phyloP scores from a whole-genome alignment of 768 basidiomycete species.

The Pisolithus microcarpus region DNA sequence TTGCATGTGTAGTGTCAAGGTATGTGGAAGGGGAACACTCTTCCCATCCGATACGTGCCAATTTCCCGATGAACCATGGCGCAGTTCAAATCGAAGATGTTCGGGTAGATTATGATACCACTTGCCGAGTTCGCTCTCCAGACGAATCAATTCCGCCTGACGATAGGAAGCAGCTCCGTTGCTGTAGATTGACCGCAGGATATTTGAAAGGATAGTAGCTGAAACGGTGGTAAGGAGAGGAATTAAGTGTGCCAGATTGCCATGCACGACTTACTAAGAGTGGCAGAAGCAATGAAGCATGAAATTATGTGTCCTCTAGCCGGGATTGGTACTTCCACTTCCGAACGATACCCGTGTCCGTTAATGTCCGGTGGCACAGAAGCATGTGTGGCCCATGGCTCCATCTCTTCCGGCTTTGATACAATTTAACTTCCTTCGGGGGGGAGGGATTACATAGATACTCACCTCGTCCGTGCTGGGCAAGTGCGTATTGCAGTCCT shows the following conservation, averaged over 20 bases:
- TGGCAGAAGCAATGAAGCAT: constrained; percentile 72
- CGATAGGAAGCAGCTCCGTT: constrained; percentile 50
- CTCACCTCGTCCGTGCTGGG: constrained; percentile 55
- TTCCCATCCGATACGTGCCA: constrained; percentile 13
- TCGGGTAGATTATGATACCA: constrained; percentile 70
- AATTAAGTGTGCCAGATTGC: neutral
- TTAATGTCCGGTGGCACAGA: constrained; percentile 26
- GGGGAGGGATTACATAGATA: constrained; percentile 1
- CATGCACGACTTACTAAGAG: constrained; percentile 46
- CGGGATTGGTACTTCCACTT: constrained; percentile 13
- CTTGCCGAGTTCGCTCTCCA: constrained; percentile 61
- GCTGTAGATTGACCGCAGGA: constrained; percentile 67
- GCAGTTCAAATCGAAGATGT: constrained; percentile 58
- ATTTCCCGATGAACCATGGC: constrained; percentile 30
- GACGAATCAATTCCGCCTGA: constrained; percentile 46
- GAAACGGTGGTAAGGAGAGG: constrained; percentile 2
- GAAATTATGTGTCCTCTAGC: constrained; percentile 51
- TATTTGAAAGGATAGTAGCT: constrained; percentile 65
- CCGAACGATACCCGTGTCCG: constrained; percentile 23
- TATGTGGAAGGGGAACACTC: constrained; percentile 48
- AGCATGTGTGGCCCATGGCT: constrained; percentile 42
- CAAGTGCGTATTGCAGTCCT: constrained; percentile 67
- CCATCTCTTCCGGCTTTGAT: constrained; percentile 56
- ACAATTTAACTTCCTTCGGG: neutral
- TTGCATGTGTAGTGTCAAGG: constrained; percentile 75